A percentile compares a stretch with the other conserved stretches of the same genome.
phyloP scores from a whole-genome alignment of 2,329 filamentous ascomycete species.

The Camillea tinctor region DNA sequence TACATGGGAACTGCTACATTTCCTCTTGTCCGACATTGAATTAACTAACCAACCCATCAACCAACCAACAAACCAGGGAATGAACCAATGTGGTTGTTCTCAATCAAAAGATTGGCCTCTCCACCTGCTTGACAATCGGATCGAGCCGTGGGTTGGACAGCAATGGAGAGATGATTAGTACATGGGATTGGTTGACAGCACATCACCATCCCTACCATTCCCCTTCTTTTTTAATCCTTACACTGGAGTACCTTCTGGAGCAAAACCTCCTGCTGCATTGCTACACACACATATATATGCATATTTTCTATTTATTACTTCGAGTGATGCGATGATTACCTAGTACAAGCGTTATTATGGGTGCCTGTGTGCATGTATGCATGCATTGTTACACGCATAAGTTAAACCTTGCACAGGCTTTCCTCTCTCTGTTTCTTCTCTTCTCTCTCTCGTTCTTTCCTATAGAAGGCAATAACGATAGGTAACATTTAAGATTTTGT shows the following conservation, averaged over 20 bases:
- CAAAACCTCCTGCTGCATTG: conserved; percentile 9
- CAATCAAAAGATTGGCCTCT: not conserved
- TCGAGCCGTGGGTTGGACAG: not conserved
- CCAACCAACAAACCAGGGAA: not conserved
- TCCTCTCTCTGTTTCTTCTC: not conserved
- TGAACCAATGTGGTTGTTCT: not conserved
- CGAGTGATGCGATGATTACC: too few relatives aligned
- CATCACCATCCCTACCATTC: not conserved
- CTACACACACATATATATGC: too few relatives aligned
- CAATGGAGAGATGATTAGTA: conserved; percentile 1
- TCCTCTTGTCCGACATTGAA: too few relatives aligned
- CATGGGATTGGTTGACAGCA: not conserved
- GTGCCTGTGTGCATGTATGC: too few relatives aligned
- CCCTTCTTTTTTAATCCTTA: not conserved
- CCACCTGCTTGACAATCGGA: not conserved
- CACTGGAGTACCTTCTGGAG: conserved; percentile 1
- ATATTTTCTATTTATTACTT: too few relatives aligned
- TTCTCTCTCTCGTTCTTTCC: not conserved
- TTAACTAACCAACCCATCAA: too few relatives aligned
- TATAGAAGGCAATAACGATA: not conserved
- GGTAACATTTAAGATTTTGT: too few relatives aligned
- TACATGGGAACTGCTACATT: too few relatives aligned
- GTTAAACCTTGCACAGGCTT: too few relatives aligned
- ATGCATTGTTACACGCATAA: too few relatives aligned
- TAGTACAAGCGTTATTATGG: too few relatives aligned